Evolutionary conservation across 495 filamentous ascomycete genomes (phyloP).

Genomic region (Penicillium steckii): DNA sequence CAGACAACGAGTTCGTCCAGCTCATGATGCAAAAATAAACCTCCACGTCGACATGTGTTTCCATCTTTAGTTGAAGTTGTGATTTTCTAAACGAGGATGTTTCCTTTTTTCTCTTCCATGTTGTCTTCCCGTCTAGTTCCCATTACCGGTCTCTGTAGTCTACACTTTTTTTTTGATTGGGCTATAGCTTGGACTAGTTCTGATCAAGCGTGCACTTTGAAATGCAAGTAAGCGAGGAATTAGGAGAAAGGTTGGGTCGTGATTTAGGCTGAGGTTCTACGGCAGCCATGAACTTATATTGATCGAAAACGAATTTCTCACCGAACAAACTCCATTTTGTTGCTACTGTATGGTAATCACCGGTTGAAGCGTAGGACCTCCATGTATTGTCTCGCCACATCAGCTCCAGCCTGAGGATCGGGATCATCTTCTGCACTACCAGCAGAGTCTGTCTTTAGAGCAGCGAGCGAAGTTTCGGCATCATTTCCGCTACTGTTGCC

Average conservation of each 20-base stretch:
- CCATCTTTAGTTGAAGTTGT: conserved; percentile 35
- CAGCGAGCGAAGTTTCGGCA: neutral
- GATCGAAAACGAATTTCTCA: neutral
- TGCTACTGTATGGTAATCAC: conserved; percentile 6
- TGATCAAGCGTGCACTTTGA: conserved; percentile 32
- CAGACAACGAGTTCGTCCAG: conserved; percentile 99
- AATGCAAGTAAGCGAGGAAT: conserved; percentile 19
- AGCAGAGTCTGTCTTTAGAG: neutral
- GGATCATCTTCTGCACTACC: conserved; percentile 27
- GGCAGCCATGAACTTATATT: conserved; percentile 3
- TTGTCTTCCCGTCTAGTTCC: conserved; percentile 23
- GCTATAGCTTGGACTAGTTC: conserved; percentile 30
- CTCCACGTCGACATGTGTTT: conserved; percentile 25
- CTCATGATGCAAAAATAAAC: conserved; percentile 99
- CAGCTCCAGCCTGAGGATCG: conserved; percentile 40
- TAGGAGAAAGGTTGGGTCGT: conserved; percentile 8
- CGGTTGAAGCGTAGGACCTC: conserved; percentile 49
- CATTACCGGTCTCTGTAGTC: conserved; percentile 34
- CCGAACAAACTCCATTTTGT: neutral
- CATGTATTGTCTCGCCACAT: conserved; percentile 50
- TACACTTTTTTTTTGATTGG: conserved; percentile 18
- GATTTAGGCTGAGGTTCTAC: conserved; percentile 12
- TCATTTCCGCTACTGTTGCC: neutral
- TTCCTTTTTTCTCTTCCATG: conserved; percentile 9
- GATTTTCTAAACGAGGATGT: conserved; percentile 24